Conservation (phyloP, 192 early-diverging fungal genomes). For the Backusella parvicylindrica region DNA sequence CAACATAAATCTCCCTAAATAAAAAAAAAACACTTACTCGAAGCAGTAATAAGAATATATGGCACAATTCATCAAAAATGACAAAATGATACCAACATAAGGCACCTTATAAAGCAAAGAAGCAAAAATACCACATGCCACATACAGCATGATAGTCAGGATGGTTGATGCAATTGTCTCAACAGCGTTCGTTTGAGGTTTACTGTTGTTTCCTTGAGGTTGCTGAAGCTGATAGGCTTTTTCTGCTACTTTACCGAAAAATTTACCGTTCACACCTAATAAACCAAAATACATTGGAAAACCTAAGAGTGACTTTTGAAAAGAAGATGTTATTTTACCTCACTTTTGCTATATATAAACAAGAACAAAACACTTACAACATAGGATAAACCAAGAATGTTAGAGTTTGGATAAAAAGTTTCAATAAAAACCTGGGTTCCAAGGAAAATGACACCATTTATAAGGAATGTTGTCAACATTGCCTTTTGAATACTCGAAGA, state of each 20-base stretch:
- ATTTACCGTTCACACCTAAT: slow-evolving; percentile 21
- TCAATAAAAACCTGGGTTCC: slow-evolving; percentile 24
- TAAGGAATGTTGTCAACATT: slow-evolving; percentile 21
- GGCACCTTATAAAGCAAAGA: slow-evolving; percentile 23
- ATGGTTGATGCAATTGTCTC: slow-evolving; percentile 26
- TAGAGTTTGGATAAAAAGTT: slow-evolving; percentile 19
- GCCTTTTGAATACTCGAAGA: slow-evolving; percentile 31
- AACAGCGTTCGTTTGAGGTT: not conserved
- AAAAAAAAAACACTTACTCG: slow-evolving; percentile 24
- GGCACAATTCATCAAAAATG: slow-evolving; percentile 28
- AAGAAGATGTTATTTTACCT: too few relatives aligned
- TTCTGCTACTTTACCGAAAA: slow-evolving; percentile 22
- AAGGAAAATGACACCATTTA: slow-evolving; percentile 30
- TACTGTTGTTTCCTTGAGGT: slow-evolving; percentile 6
- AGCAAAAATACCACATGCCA: slow-evolving; percentile 21
- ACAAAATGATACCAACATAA: slow-evolving; percentile 13
- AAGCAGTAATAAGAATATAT: slow-evolving; percentile 35
- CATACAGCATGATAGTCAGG: slow-evolving; percentile 28
- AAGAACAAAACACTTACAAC: slow-evolving; percentile 6
- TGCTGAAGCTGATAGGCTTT: slow-evolving; percentile 12
- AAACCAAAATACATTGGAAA: slow-evolving; percentile 28
- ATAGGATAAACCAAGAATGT: slow-evolving; percentile 26
- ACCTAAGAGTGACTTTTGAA: slow-evolving; percentile 11
- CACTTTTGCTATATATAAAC: not conserved
- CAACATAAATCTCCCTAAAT: not conserved